Evolutionary conservation across 768 basidiomycete species (phyloP).

Genomic region (Suillus lakei): DNA sequence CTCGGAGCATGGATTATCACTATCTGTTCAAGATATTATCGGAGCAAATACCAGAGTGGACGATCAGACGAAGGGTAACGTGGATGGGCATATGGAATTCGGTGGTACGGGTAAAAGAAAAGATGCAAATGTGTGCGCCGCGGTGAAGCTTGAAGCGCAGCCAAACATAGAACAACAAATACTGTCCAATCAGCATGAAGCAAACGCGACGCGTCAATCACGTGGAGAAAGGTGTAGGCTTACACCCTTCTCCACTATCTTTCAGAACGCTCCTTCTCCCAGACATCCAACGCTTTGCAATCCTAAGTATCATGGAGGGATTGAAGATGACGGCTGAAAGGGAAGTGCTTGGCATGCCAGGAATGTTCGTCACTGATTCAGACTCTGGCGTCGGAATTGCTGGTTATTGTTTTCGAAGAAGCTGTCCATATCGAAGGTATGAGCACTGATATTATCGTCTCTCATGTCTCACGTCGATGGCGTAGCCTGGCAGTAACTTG

Average conservation of each 20-base stretch:
- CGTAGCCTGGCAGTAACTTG: slow-evolving; percentile 31
- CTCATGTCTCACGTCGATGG: too few species aligned
- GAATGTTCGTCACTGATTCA: too few species aligned
- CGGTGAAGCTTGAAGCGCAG: too few species aligned
- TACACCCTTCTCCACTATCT: too few species aligned
- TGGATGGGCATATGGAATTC: neutral
- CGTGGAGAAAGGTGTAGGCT: neutral
- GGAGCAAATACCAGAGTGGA: neutral
- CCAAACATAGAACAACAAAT: too few species aligned
- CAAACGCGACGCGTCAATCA: neutral
- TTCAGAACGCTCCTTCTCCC: too few species aligned
- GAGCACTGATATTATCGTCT: neutral
- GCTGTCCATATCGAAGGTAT: too few species aligned
- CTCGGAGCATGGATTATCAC: neutral
- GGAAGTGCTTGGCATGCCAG: too few species aligned
- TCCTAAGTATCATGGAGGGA: neutral
- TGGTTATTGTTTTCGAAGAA: neutral
- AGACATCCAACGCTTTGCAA: too few species aligned
- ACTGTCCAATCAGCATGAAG: too few species aligned
- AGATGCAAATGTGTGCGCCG: too few species aligned
- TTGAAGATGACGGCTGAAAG: neutral
- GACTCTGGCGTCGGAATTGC: neutral
- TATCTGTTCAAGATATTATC: neutral
- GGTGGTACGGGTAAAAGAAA: neutral
- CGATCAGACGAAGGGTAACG: neutral